These are phyloP conservation scores for Mycogone perniciosa DNA, from an alignment of 2,329 filamentous ascomycete species.

Conservation along the genomic window DNA sequence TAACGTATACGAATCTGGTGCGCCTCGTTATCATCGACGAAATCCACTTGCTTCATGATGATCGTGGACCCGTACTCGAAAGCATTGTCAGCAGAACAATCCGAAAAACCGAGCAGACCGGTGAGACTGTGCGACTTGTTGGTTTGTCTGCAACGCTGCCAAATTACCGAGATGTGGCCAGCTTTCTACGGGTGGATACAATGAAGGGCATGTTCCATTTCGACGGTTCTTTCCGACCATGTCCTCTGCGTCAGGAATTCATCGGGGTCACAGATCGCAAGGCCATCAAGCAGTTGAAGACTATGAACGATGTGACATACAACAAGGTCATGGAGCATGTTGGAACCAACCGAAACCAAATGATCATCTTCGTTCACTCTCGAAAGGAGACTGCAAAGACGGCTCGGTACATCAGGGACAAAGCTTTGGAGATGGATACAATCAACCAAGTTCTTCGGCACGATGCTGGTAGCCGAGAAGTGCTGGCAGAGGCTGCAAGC, in stretches of 20 bases:
- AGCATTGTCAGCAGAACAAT: conserved; percentile 96
- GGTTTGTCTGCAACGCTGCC: conserved; percentile 92
- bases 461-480: conserved; percentile 85
- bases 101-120: conserved; percentile 86
- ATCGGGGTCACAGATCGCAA: conserved; percentile 97
- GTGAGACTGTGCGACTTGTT: conserved; percentile 84
- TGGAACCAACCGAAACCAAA: conserved; percentile 86
- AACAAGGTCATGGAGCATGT: conserved; percentile 96
- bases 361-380: conserved; percentile 98
- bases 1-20: conserved; percentile 96
- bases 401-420: conserved; percentile 90
- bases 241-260: conserved; percentile 92
- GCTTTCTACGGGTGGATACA: conserved; percentile 84
- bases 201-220: conserved; percentile 91
- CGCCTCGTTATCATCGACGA: conserved; percentile 95
- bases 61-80: conserved; percentile 91
- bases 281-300: conserved; percentile 96
- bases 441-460: conserved; percentile 92
- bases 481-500: conserved; percentile 77
- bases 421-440: conserved; percentile 92
- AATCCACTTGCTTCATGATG: conserved; percentile 95
- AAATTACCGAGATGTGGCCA: conserved; percentile 94
- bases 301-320: conserved; percentile 99
- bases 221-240: conserved; percentile 87
- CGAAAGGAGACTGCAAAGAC: conserved; percentile 98